Conservation (phyloP, 163 green algal species). For the Scenedesmus sp. region DNA sequence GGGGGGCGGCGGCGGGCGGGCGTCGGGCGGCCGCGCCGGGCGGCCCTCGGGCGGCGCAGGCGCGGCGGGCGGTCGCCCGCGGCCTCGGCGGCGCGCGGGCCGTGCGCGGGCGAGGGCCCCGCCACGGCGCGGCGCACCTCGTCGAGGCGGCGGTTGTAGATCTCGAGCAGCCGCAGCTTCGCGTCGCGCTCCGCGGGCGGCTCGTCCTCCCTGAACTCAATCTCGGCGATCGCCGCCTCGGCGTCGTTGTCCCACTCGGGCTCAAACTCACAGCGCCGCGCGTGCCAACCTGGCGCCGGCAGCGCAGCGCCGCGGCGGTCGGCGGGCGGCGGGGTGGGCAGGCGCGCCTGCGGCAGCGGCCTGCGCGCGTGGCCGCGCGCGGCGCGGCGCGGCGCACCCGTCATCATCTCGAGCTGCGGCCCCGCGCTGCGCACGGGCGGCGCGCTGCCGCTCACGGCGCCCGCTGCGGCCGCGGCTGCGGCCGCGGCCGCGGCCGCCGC, state of each 20-base stretch:
- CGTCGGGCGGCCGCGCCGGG: too few species aligned
- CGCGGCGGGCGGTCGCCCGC: too few species aligned
- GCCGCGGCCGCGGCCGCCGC: not conserved
- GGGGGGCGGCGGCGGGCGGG: too few species aligned
- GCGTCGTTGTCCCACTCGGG: conserved; percentile 67
- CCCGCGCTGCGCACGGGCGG: conserved; percentile 6
- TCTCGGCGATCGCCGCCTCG: conserved; percentile 78
- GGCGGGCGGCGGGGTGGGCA: too few species aligned
- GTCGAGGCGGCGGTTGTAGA: conserved; percentile 84
- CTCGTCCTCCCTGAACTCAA: conserved; percentile 90
- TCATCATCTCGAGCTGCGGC: conserved; percentile 41
- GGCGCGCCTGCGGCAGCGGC: not conserved
- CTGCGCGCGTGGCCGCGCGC: too few species aligned
- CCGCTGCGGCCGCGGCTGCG: conserved; percentile 9
- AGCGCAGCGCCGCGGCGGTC: not conserved
- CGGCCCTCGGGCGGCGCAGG: too few species aligned
- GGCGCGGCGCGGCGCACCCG: not conserved
- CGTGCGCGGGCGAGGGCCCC: too few species aligned
- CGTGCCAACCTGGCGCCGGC: conserved; percentile 79
- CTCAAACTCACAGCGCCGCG: conserved; percentile 96
- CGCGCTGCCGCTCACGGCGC: not conserved
- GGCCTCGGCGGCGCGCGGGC: too few species aligned
- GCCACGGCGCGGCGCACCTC: conserved; percentile 16
- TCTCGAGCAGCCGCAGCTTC: conserved; percentile 88
- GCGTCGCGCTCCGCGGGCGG: conserved; percentile 57